phyloP scores from a whole-genome alignment of 1,139 yeast species.

The Yamadazyma trypodendri region DNA sequence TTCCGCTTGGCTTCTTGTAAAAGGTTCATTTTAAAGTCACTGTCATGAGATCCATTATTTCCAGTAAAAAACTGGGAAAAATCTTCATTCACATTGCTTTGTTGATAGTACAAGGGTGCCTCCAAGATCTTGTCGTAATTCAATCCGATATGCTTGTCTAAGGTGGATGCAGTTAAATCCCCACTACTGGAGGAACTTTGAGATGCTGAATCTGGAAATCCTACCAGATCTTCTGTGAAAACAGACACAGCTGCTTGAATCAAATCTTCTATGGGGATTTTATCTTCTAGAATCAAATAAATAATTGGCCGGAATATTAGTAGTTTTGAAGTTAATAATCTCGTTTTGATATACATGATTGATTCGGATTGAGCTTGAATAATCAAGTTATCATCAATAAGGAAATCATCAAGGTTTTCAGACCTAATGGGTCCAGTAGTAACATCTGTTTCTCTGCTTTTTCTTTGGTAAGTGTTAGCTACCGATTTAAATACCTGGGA shows the following conservation, averaged over 20 bases:
- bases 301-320: slow-evolving; percentile 36
- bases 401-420: slow-evolving; percentile 29
- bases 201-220: slow-evolving; percentile 5
- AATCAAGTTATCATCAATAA: slow-evolving; percentile 35
- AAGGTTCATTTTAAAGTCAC: slow-evolving; percentile 15
- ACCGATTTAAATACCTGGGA: slow-evolving; percentile 34
- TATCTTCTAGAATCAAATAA: slow-evolving; percentile 34
- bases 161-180: slow-evolving; percentile 12
- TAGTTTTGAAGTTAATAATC: slow-evolving; percentile 35
- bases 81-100: slow-evolving; percentile 32
- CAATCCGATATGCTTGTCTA: slow-evolving; percentile 16
- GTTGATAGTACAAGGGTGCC: slow-evolving; percentile 32
- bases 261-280: slow-evolving; percentile 24
- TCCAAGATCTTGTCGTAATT: slow-evolving; percentile 28
- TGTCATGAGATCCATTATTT: slow-evolving; percentile 9
- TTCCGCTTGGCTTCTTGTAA: slow-evolving; percentile 21
- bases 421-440: slow-evolving; percentile 20
- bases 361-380: slow-evolving; percentile 39
- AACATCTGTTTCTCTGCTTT: slow-evolving; percentile 13
- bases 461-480: slow-evolving; percentile 23
- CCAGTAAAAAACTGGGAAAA: slow-evolving; percentile 27
- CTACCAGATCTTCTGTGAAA: slow-evolving; percentile 10
- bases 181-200: slow-evolving; percentile 6
- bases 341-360: slow-evolving; percentile 40
- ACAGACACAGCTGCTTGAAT: slow-evolving; percentile 26